Percentiles rank a stretch among this genome's conserved stretches.
phyloP scores from a whole-genome alignment of 2,329 filamentous ascomycete species.

The Talaromyces islandicus region DNA sequence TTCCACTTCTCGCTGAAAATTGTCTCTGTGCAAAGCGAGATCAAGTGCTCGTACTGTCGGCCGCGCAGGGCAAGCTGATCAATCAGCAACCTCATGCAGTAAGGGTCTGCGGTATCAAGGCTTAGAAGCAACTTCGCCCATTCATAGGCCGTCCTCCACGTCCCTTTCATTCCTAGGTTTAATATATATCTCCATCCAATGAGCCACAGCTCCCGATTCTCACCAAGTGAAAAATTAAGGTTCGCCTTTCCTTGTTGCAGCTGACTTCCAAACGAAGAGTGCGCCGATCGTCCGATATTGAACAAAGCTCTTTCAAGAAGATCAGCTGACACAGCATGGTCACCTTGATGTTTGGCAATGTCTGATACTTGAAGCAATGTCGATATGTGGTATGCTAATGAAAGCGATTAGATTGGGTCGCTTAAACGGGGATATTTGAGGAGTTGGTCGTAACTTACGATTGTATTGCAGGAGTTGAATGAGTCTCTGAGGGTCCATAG shows the following conservation, averaged over 20 bases:
- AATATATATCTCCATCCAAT: slow-evolving; percentile 83
- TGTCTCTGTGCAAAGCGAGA: slow-evolving; percentile 58
- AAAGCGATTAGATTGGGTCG: slow-evolving; percentile 24
- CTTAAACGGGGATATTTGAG: neutral
- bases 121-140: slow-evolving; percentile 83
- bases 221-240: slow-evolving; percentile 71
- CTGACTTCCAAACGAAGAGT: slow-evolving; percentile 72
- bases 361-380: slow-evolving; percentile 90
- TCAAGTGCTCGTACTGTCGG: slow-evolving; percentile 67
- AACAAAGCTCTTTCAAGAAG: slow-evolving; percentile 88
- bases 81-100: slow-evolving; percentile 71
- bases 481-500: slow-evolving; percentile 77
- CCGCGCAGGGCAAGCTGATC: slow-evolving; percentile 82
- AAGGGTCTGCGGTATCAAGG: slow-evolving; percentile 72
- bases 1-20: slow-evolving; percentile 46
- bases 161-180: slow-evolving; percentile 83
- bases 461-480: slow-evolving; percentile 67
- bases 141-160: slow-evolving; percentile 85
- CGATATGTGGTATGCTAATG: slow-evolving; percentile 72
- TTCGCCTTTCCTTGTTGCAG: slow-evolving; percentile 73
- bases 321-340: slow-evolving; percentile 78
- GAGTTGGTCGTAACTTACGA: slow-evolving; percentile 26
- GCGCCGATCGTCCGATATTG: slow-evolving; percentile 81
- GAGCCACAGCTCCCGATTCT: slow-evolving; percentile 91
- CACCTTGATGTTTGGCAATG: slow-evolving; percentile 85